These are phyloP conservation scores for Quercus tomentella DNA, from an alignment of 331 rosid species.

Conservation along the genomic window DNA sequence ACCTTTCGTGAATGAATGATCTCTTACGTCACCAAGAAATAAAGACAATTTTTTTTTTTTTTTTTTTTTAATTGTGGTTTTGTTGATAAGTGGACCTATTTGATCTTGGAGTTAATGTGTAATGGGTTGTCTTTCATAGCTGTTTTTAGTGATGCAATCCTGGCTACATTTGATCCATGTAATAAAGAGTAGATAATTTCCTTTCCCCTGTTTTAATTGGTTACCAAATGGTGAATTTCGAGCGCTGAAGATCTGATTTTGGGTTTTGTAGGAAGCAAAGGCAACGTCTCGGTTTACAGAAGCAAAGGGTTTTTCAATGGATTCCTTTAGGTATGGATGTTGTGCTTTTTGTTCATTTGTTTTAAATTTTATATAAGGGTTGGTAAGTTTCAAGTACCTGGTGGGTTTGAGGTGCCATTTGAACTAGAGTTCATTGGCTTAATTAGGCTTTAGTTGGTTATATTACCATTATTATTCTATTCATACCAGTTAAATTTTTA, in stretches of 20 bases:
- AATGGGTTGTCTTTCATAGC: too few species aligned
- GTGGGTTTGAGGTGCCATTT: neutral
- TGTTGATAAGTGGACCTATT: too few species aligned
- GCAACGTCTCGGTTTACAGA: slow-evolving; percentile 39
- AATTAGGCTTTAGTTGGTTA: neutral
- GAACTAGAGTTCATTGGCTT: neutral
- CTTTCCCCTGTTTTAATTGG: neutral
- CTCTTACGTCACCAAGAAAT: too few species aligned
- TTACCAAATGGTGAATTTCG: neutral
- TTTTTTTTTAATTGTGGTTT: too few species aligned
- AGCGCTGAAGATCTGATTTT: neutral
- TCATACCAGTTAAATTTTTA: neutral
- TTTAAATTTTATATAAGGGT: too few species aligned
- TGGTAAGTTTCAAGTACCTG: too few species aligned
- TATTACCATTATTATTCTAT: neutral
- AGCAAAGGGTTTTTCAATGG: slow-evolving; percentile 27
- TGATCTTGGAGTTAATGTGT: too few species aligned
- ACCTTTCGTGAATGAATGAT: too few species aligned
- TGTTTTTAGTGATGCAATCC: too few species aligned
- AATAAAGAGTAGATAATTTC: neutral
- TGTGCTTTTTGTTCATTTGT: neutral
- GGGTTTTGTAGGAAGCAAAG: slow-evolving; percentile 36
- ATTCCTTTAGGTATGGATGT: slow-evolving; percentile 29
- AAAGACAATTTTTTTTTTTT: too few species aligned
- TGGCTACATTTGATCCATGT: too few species aligned